Evolutionary conservation across 768 basidiomycete species (phyloP).

Genomic region (Pisolithus marmoratus): DNA sequence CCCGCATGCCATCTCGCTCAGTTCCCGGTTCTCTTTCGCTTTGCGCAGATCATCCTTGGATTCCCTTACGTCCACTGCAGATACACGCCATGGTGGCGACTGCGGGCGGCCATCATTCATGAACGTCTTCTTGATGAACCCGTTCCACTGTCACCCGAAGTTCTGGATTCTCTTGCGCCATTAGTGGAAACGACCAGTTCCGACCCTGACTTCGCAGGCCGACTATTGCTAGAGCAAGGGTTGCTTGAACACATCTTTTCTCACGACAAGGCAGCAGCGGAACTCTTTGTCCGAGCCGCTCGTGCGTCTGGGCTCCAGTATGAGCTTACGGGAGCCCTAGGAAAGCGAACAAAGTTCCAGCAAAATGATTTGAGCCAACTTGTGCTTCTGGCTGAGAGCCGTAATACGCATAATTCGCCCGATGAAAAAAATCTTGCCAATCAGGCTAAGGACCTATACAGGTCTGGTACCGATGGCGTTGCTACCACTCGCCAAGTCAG

Average conservation of each 20-base stretch:
- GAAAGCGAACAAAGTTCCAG: conserved; percentile 94
- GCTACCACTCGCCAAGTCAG: conserved; percentile 1
- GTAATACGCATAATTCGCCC: conserved; percentile 31
- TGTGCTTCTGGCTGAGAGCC: conserved; percentile 88
- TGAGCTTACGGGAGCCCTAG: conserved; percentile 88
- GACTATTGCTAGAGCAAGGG: conserved; percentile 70
- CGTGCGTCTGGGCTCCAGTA: conserved; percentile 75
- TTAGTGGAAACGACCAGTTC: conserved; percentile 35
- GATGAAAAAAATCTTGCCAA: conserved; percentile 4
- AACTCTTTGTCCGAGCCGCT: conserved; percentile 73
- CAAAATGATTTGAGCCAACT: conserved; percentile 80
- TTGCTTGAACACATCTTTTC: conserved; percentile 70
- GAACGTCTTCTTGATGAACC: conserved; percentile 78
- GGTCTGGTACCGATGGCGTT: conserved; percentile 1
- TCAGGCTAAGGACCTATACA: no score
- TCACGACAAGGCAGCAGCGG: conserved; percentile 74
- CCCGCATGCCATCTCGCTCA: conserved; percentile 90
- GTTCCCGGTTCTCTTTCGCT: conserved; percentile 61
- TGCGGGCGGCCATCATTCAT: conserved; percentile 70
- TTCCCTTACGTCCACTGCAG: conserved; percentile 42
- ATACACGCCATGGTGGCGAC: conserved; percentile 73
- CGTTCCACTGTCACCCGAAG: conserved; percentile 46
- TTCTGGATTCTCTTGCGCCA: conserved; percentile 37
- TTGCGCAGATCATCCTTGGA: conserved; percentile 67
- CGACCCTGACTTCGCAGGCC: conserved; percentile 63